These are phyloP conservation scores for Amphibolis antarctica DNA, from an alignment of 106 monocot genomes.

Conservation along the genomic window DNA sequence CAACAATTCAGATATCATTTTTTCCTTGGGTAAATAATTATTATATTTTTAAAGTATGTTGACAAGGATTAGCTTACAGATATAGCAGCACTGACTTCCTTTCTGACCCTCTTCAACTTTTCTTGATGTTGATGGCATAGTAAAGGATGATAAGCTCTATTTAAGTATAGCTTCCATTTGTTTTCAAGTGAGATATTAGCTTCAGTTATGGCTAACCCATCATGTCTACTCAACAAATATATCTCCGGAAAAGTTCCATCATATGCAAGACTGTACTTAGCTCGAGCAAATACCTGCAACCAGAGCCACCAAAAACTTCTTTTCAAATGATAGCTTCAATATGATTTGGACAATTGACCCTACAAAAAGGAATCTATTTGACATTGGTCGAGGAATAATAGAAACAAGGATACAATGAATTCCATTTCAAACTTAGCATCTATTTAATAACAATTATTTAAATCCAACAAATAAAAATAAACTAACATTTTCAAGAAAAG, in stretches of 20 bases:
- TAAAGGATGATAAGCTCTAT: constrained; percentile 69
- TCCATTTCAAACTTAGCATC: no score
- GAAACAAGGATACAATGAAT: no score
- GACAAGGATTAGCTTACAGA: constrained; percentile 43
- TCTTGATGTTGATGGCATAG: constrained; percentile 47
- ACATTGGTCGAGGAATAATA: no score
- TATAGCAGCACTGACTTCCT: constrained; percentile 39
- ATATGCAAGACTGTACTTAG: constrained; percentile 72
- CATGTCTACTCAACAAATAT: constrained; percentile 22
- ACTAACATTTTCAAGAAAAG: no score
- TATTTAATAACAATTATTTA: no score
- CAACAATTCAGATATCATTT: neutral
- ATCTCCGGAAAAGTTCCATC: constrained; percentile 55
- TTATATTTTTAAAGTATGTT: neutral
- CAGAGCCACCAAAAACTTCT: constrained; percentile 3
- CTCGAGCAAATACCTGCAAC: constrained; percentile 57
- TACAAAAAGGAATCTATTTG: no score
- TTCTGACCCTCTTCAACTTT: constrained; percentile 40
- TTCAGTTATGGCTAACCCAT: constrained; percentile 1
- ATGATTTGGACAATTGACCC: neutral
- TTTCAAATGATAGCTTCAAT: neutral
- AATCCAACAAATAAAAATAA: no score
- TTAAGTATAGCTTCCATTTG: constrained; percentile 53
- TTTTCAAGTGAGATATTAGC: constrained; percentile 7
- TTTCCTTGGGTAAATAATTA: neutral